Conservation (phyloP, 2,329 filamentous ascomycete genomes). For the Tolypocladium inflatum region DNA sequence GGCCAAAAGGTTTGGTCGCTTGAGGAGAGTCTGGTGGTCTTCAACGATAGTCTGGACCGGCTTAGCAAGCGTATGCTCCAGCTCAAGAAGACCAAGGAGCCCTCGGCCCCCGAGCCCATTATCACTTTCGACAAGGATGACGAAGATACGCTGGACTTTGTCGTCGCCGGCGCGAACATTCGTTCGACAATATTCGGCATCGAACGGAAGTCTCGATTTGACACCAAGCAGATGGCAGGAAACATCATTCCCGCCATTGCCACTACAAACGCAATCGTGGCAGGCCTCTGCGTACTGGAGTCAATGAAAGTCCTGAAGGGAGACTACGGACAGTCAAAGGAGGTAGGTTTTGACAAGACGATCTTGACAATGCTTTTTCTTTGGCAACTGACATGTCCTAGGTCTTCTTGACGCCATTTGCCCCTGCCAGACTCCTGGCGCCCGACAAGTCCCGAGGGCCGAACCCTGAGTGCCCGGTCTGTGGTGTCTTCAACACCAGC, state of each 20-base stretch:
- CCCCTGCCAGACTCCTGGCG: constrained; percentile 46
- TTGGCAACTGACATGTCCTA: constrained; percentile 15
- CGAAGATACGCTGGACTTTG: constrained; percentile 88
- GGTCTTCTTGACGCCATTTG: constrained; percentile 71
- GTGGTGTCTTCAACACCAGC: constrained; percentile 61
- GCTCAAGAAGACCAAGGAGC: constrained; percentile 41
- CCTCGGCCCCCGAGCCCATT: constrained; percentile 46
- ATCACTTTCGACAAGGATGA: constrained; percentile 97
- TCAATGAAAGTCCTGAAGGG: constrained; percentile 81
- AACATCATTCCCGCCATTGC: constrained; percentile 99
- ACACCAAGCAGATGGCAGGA: constrained; percentile 98
- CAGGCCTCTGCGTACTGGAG: constrained; percentile 83
- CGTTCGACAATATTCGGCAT: constrained; percentile 86
- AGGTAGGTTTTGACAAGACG: constrained; percentile 36
- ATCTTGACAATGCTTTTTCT: neutral
- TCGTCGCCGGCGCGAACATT: constrained; percentile 82
- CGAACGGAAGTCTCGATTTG: constrained; percentile 80
- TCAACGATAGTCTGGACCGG: constrained; percentile 72
- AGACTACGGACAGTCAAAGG: constrained; percentile 62
- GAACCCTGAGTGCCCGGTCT: constrained; percentile 76
- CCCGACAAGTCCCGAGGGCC: constrained; percentile 51
- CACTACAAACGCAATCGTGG: constrained; percentile 94
- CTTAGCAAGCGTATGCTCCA: constrained; percentile 65
- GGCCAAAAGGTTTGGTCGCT: constrained; percentile 76
- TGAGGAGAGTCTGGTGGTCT: constrained; percentile 76